Conservation (phyloP, 352 stramenopile species). For the Phytophthora ramorum region DNA sequence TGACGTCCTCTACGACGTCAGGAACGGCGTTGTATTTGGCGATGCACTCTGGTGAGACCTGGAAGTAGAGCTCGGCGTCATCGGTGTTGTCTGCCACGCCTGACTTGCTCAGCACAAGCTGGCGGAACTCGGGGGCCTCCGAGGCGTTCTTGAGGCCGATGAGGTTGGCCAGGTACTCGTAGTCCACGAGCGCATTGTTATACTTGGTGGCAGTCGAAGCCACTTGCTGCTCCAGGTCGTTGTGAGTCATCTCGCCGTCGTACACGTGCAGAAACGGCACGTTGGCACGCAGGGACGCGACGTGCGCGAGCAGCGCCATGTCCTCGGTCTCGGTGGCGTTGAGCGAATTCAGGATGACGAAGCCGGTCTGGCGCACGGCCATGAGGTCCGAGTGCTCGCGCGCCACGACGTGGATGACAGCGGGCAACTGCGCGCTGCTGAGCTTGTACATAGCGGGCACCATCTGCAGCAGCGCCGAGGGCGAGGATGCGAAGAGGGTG, state of each 20-base stretch:
- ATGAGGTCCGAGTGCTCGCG: constrained; percentile 94
- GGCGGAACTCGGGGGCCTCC: constrained; percentile 59
- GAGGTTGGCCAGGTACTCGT: constrained; percentile 72
- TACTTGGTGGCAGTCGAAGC: constrained; percentile 60
- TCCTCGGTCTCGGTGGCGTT: constrained; percentile 90
- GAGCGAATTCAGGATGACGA: constrained; percentile 91
- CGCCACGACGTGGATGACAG: constrained; percentile 92
- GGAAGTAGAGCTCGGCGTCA: constrained; percentile 92
- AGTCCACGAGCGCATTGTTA: constrained; percentile 67
- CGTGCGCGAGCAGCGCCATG: constrained; percentile 92
- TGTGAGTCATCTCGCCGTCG: constrained; percentile 92
- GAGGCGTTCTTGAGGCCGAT: constrained; percentile 62
- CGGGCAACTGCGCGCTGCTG: constrained; percentile 81
- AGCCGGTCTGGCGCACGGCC: constrained; percentile 90
- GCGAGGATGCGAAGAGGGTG: constrained; percentile 91
- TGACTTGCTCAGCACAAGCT: constrained; percentile 69
- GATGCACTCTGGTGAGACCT: constrained; percentile 89
- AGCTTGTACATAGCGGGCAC: constrained; percentile 97
- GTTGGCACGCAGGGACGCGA: constrained; percentile 89
- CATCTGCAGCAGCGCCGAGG: constrained; percentile 88
- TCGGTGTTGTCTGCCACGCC: constrained; percentile 56
- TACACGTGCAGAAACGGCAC: constrained; percentile 95
- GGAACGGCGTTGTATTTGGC: constrained; percentile 78
- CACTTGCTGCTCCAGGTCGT: constrained; percentile 69
- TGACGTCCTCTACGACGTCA: constrained; percentile 77